A percentile compares a stretch with the other conserved stretches of the same genome.
phyloP scores from a whole-genome alignment of 768 basidiomycete species.

The Collybia sordida region DNA sequence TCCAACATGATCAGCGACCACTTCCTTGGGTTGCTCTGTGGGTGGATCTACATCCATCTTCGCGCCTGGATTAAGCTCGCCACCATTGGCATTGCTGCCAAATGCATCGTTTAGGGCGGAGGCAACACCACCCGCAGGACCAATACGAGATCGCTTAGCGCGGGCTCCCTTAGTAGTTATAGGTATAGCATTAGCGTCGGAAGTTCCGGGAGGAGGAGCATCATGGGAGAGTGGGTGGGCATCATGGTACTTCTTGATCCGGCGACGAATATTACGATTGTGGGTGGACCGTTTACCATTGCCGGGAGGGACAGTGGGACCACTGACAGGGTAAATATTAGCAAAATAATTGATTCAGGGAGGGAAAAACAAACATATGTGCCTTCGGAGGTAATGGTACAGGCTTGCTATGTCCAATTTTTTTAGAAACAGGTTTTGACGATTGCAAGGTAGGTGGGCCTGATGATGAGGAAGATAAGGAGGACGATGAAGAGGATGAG shows the following conservation, averaged over 20 bases:
- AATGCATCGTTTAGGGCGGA: slow-evolving; percentile 9
- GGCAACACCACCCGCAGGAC: slow-evolving; percentile 9
- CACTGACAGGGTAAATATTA: neutral
- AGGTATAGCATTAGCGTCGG: slow-evolving; percentile 45
- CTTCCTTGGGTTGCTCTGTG: neutral
- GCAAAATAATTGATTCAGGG: neutral
- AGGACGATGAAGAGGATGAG: slow-evolving; percentile 22
- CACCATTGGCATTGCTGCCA: slow-evolving; percentile 1
- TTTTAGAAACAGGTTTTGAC: slow-evolving; percentile 7
- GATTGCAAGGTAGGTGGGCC: slow-evolving; percentile 9
- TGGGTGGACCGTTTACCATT: slow-evolving; percentile 14
- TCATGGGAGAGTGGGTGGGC: slow-evolving; percentile 8
- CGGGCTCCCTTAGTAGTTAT: slow-evolving; percentile 27
- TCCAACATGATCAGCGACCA: neutral
- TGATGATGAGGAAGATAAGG: slow-evolving; percentile 19
- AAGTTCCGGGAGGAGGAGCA: slow-evolving; percentile 25
- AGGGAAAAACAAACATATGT: too few species aligned
- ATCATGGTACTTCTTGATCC: slow-evolving; percentile 22
- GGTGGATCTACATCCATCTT: slow-evolving; percentile 1
- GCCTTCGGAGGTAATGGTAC: neutral
- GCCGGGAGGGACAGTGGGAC: slow-evolving; percentile 15
- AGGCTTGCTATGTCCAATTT: neutral
- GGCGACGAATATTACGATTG: slow-evolving; percentile 7
- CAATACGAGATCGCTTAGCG: neutral
- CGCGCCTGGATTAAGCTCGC: slow-evolving; percentile 1